Conservation (phyloP, 768 basidiomycete genomes). For the Agrocybe pediades region DNA sequence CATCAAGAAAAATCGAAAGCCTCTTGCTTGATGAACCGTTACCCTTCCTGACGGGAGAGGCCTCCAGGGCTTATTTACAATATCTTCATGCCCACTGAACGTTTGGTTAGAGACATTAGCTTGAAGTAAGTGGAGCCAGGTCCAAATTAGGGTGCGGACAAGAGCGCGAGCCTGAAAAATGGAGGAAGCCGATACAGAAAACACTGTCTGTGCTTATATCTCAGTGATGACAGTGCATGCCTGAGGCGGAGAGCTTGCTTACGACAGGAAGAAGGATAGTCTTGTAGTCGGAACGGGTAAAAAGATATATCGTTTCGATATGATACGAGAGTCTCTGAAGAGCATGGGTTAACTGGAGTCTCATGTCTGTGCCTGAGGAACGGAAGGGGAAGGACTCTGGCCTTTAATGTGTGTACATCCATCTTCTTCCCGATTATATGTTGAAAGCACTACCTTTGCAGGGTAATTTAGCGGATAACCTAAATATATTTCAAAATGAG, state of each 20-base stretch:
- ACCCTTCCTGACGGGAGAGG: conserved; percentile 1
- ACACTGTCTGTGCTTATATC: not conserved
- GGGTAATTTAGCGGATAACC: no score
- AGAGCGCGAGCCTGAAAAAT: not conserved
- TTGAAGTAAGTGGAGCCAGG: not conserved
- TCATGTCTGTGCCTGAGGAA: not conserved
- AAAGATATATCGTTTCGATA: not conserved
- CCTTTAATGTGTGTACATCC: no score
- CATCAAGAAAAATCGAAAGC: not conserved
- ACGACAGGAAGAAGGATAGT: conserved; percentile 3
- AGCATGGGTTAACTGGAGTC: not conserved
- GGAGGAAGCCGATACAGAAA: not conserved
- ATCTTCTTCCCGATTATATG: no score
- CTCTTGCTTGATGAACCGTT: not conserved
- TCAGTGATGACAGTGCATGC: not conserved
- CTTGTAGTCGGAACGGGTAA: conserved; percentile 1
- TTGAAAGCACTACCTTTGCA: no score
- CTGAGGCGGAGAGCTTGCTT: not conserved
- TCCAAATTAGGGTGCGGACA: not conserved
- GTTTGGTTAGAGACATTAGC: not conserved
- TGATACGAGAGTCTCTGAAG: not conserved
- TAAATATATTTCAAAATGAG: no score
- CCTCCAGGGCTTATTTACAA: conserved; percentile 3
- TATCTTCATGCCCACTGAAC: not conserved
- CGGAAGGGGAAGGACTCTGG: no score